Base-by-base conservation (phyloP, 2,329 filamentous ascomycete species). In the Diaporthe aspalathi region DNA sequence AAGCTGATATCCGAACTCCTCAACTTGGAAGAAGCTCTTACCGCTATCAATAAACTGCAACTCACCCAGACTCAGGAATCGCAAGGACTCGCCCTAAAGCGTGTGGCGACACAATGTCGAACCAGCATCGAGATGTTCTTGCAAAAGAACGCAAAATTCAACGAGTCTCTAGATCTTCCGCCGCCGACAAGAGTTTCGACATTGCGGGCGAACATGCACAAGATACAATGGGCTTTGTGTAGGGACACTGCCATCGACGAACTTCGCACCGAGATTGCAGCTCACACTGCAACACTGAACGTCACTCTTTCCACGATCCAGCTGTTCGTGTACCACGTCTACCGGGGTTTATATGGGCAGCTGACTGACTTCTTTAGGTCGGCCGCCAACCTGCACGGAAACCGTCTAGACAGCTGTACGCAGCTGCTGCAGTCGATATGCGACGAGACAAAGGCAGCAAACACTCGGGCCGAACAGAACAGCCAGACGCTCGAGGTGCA, bases 191-290 rank as follows among this genome's bases (percentile, higher is more conserved):
- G n/a, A n/a, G 3, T 17, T 20, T 17, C 68, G 8, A 6, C 20
- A 20, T 66, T 60, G 50, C 11, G 40, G 16, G 12, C 40, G n/a
- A 40, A 49, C 29, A 32, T 67, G 16, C 60, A 66, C 40, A 65
- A 70, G 38, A 47, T 56, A 17, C 60, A 70, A 32, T 70, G 50
- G 60, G 60, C 68, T 14, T 16, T 70, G 20, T 57, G 27, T 32
- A 70, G 38, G n/a, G 50, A 66, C 43, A 40, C 17, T 29, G 57
- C 22, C 14, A 40, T 70, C 12, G 50, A 70, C 16, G 35, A 32
- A 8, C 57, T 70, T 27, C 60, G 40, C 12, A 40, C 27, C 14
- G 40, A 70, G 50, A 60, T 57, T 43, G 40, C 50, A 32, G 35
- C 57, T 24, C 40, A 60, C 38, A 56, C 52, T n/a, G 20, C 40